phyloP scores from a whole-genome alignment of 768 basidiomycete species.

The Podaxis sp. region DNA sequence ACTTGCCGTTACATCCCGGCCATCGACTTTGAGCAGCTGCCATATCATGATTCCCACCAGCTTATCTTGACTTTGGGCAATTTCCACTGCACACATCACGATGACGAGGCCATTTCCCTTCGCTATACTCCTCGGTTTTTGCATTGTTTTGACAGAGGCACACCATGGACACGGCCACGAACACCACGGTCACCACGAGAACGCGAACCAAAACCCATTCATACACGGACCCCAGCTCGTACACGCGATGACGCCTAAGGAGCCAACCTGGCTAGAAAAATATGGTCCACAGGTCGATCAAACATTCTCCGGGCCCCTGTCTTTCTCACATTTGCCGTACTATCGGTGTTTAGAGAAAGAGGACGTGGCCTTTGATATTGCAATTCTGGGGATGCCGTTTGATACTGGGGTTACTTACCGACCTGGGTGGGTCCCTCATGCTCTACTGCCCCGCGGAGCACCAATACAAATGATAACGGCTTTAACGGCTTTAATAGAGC shows the following conservation, averaged over 20 bases:
- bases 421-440: constrained; percentile 38
- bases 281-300: constrained; percentile 78
- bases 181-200: not conserved
- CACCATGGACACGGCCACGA: not conserved
- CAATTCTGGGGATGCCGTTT: constrained; percentile 78
- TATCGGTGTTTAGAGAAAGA: constrained; percentile 66
- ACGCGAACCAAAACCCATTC: constrained; percentile 5
- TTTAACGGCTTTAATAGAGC: constrained; percentile 47
- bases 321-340: constrained; percentile 85
- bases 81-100: not conserved
- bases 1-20: not conserved
- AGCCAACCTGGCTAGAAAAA: constrained; percentile 60
- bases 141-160: not conserved
- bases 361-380: constrained; percentile 62
- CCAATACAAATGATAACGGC: not conserved
- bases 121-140: not conserved
- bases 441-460: not conserved
- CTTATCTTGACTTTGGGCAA: not conserved
- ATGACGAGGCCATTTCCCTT: not conserved
- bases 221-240: constrained; percentile 10
- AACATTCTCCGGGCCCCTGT: constrained; percentile 74
- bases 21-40: not conserved
- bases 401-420: constrained; percentile 70
- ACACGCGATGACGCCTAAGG: constrained; percentile 1
- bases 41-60: not conserved